Evolutionary conservation across 1,284 basidiomycete species (phyloP), one percentile per base, ranked within the genome.

Genomic region (Naganishia albida): DNA sequence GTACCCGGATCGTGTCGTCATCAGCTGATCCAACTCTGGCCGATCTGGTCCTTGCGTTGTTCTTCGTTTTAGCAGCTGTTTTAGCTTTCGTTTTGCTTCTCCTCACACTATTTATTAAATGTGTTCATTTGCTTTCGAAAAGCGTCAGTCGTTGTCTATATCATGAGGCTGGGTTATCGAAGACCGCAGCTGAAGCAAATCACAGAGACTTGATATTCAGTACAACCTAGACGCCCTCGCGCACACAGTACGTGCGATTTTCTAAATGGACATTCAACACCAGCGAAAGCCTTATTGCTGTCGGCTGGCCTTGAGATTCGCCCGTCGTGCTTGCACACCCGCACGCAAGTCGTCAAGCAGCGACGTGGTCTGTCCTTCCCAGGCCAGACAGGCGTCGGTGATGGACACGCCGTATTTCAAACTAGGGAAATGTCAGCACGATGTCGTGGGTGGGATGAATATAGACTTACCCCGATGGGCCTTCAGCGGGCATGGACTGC

Each of bases 401-500:
- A 76, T 71, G 18, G 72, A 71, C 3, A 91, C 88, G 52, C 94
- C 93, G 77, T 94, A 94, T 74, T 86, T 88, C 67, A 96, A 81
- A 3, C 68, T 67, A 10, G 23, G 16, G 20, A 30, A 52, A 20
- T 49, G 8, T 55, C 43, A 23, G 42, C 42, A 12, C 25, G 20
- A 56, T 25, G 46, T 25, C 18, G 25, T 15, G 38, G 23, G 7
- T 1, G 30, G 12, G 25, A 38, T 30, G 15, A 62, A 42, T 34
- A n/a, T 13, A 25, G 25, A 65, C 53, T 48, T 26, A 68, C 67
- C 85, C 89, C 6, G 84, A 80, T 1, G 88, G 88, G 1, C 93
- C 93, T 44, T 85, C 84, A 1, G 85, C 74, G 7, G 92, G 88
- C 66, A 96, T 89, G 71, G 91, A 87, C 78, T 97, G 93, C 70